Evolutionary conservation across 306 rosid genomes (phyloP).

Genomic region (Quercus aquifolioides): DNA sequence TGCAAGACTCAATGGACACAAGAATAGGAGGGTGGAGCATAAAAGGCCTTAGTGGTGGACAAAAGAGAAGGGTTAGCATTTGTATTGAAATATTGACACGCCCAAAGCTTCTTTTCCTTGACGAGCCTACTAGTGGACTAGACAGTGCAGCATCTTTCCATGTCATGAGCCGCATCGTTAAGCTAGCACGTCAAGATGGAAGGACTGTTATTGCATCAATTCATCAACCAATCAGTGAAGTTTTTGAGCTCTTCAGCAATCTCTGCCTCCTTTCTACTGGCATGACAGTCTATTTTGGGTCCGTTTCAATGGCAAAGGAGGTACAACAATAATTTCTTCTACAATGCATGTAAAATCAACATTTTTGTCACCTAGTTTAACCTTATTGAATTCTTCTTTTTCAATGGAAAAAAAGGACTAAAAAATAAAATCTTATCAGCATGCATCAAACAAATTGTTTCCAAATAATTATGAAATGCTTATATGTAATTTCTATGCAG

Average conservation of each 20-base stretch:
- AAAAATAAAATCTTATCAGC: neutral
- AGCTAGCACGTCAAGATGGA: slow-evolving; percentile 36
- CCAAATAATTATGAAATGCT: neutral
- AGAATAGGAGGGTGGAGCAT: slow-evolving; percentile 57
- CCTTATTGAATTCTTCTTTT: too few species aligned
- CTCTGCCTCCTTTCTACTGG: slow-evolving; percentile 44
- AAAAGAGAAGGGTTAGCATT: slow-evolving; percentile 68
- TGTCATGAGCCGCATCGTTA: slow-evolving; percentile 56
- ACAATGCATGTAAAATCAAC: neutral
- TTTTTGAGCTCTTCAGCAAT: slow-evolving; percentile 52
- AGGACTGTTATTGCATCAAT: slow-evolving; percentile 58
- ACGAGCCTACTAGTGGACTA: slow-evolving; percentile 80
- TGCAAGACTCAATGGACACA: slow-evolving; percentile 51
- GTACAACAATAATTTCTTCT: neutral
- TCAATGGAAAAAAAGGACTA: too few species aligned
- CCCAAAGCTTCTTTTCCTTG: slow-evolving; percentile 66
- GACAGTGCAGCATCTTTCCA: slow-evolving; percentile 75
- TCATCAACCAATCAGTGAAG: slow-evolving; percentile 73
- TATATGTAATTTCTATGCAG: slow-evolving; percentile 20
- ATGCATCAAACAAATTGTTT: neutral
- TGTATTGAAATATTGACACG: slow-evolving; percentile 66
- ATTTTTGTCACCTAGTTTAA: too few species aligned
- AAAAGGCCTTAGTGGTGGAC: slow-evolving; percentile 66
- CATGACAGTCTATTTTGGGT: slow-evolving; percentile 34
- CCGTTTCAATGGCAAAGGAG: slow-evolving; percentile 29